phyloP scores from a whole-genome alignment of 306 rosid species.

The Calophaca sinica region DNA sequence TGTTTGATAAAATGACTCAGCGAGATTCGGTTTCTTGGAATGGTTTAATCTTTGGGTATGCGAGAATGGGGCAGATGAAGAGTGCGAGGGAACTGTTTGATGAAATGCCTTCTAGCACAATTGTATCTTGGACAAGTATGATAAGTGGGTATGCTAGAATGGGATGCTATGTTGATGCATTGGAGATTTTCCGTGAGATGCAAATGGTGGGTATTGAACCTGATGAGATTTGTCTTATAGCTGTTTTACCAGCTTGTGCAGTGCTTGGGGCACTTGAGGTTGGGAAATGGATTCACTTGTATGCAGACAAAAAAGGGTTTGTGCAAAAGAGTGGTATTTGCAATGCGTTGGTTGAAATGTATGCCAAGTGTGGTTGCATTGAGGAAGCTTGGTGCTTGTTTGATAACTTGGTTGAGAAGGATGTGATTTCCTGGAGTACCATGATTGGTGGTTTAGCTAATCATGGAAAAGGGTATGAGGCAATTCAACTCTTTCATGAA shows the following conservation, averaged over 20 bases:
- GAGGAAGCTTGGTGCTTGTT: constrained; percentile 69
- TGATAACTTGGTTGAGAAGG: constrained; percentile 58
- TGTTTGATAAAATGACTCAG: constrained; percentile 68
- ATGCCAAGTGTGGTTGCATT: constrained; percentile 78
- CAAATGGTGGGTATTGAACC: constrained; percentile 70
- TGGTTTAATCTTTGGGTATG: constrained; percentile 70
- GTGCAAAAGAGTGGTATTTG: constrained; percentile 50
- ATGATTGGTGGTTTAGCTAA: constrained; percentile 78
- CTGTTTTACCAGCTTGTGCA: constrained; percentile 80
- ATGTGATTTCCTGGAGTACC: constrained; percentile 88
- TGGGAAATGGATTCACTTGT: constrained; percentile 86
- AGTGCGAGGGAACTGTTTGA: constrained; percentile 68
- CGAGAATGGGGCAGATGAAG: constrained; percentile 63
- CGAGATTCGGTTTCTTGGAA: constrained; percentile 79
- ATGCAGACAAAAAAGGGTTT: constrained; percentile 58
- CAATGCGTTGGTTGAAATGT: constrained; percentile 86
- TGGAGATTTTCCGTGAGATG: constrained; percentile 72
- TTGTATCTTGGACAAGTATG: constrained; percentile 84
- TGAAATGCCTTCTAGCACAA: constrained; percentile 72
- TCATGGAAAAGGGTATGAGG: constrained; percentile 68
- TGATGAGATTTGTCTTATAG: constrained; percentile 74
- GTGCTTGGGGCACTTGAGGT: constrained; percentile 84
- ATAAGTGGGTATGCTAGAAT: constrained; percentile 69
- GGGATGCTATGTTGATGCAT: constrained; percentile 66
- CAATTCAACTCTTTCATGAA: constrained; percentile 65